phyloP scores from a whole-genome alignment of 73 alveolate species.

The Stentor coeruleus region DNA sequence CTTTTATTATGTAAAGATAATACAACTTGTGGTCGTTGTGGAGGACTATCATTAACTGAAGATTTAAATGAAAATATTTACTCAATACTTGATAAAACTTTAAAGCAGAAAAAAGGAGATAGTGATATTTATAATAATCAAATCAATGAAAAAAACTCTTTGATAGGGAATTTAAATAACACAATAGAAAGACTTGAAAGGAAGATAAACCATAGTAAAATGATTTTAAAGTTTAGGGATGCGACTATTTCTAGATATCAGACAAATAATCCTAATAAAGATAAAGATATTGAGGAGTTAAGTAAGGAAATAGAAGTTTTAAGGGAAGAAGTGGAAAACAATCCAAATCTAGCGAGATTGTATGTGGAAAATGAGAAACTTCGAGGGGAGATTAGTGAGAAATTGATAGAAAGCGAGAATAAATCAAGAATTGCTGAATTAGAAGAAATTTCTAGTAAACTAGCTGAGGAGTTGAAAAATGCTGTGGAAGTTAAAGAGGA shows the following conservation, averaged over 20 bases:
- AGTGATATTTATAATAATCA: not conserved
- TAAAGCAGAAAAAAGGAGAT: not conserved
- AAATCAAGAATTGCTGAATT: not conserved
- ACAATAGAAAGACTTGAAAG: slow-evolving; percentile 27
- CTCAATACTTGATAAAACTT: not conserved
- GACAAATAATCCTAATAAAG: not conserved
- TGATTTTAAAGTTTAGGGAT: slow-evolving; percentile 29
- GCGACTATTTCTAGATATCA: slow-evolving; percentile 19
- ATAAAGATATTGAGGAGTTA: not conserved
- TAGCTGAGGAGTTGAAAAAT: too few species aligned
- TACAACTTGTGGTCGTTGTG: not conserved
- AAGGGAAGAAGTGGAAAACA: slow-evolving; percentile 8
- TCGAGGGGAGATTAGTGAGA: not conserved
- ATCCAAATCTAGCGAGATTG: slow-evolving; percentile 8
- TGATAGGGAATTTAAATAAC: not conserved
- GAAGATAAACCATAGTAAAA: slow-evolving; percentile 23
- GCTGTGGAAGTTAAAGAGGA: too few species aligned
- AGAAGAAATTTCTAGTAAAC: too few species aligned
- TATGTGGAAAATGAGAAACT: slow-evolving; percentile 24
- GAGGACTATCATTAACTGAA: not conserved
- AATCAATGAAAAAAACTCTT: not conserved
- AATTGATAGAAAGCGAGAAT: not conserved
- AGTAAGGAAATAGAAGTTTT: slow-evolving; percentile 13
- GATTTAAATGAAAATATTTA: not conserved
- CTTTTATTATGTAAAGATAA: slow-evolving; percentile 22